Conservation (phyloP, 176 grass and related monocot species). For the Calamus simplicifolius region DNA sequence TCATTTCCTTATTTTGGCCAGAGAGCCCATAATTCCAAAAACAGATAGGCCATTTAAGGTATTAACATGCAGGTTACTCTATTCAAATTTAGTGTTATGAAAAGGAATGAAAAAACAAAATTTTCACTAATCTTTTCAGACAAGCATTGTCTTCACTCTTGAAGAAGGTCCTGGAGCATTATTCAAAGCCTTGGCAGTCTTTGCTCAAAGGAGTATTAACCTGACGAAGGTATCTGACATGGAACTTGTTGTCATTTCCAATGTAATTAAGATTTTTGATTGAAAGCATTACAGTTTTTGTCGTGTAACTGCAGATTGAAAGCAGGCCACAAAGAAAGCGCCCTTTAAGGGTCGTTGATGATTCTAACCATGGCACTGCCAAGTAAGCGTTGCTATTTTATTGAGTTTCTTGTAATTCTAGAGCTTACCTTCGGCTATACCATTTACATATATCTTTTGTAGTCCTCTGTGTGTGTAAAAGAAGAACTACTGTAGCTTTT, state of each 20-base stretch:
- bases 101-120: background rate
- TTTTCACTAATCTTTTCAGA: conserved; percentile 20
- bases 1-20: conserved; percentile 43
- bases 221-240: conserved; percentile 39
- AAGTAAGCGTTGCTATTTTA: conserved; percentile 26
- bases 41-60: conserved; percentile 44
- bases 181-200: conserved; percentile 42
- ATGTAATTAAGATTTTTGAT: background rate
- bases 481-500: background rate
- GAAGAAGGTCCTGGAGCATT: conserved; percentile 42
- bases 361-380: conserved; percentile 32
- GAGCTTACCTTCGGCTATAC: background rate
- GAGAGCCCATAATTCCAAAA: conserved; percentile 32
- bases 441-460: too few species aligned
- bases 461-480: too few species aligned
- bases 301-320: conserved; percentile 37
- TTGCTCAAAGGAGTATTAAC: conserved; percentile 44
- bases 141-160: conserved; percentile 51
- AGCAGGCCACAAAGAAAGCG: conserved; percentile 41
- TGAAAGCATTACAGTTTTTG: background rate
- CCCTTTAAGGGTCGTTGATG: conserved; percentile 44
- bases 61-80: background rate
- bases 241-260: too few species aligned
- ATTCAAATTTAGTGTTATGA: background rate
- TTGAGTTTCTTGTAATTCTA: conserved; percentile 4